Evolutionary conservation across 2,329 filamentous ascomycete genomes (phyloP).

Genomic region (Berkeleyomyces rouxiae): DNA sequence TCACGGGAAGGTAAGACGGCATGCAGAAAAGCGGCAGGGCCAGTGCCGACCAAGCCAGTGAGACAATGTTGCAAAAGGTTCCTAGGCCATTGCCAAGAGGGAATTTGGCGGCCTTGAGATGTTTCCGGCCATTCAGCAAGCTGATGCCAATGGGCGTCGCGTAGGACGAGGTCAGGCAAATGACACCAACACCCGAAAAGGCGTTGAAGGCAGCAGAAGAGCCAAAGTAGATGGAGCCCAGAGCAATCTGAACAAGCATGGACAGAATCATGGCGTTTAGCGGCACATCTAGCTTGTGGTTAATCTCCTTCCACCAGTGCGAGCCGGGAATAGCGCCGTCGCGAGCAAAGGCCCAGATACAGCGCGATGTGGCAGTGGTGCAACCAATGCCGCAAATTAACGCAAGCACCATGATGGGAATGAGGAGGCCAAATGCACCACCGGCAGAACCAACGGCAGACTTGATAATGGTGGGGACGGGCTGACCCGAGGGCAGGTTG

Average conservation of each 20-base stretch:
- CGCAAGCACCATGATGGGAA: slow-evolving; percentile 49
- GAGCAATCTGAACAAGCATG: slow-evolving; percentile 45
- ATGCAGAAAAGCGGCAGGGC: slow-evolving; percentile 61
- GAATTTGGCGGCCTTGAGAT: slow-evolving; percentile 40
- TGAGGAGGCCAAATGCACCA: slow-evolving; percentile 43
- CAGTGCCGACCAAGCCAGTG: slow-evolving; percentile 50
- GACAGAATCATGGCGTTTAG: slow-evolving; percentile 58
- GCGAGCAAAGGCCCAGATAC: slow-evolving; percentile 52
- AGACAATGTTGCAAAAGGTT: slow-evolving; percentile 42
- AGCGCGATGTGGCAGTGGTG: slow-evolving; percentile 51
- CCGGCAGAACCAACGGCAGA: slow-evolving; percentile 42
- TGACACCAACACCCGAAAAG: slow-evolving; percentile 54
- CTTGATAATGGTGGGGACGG: slow-evolving; percentile 47
- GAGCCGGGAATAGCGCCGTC: slow-evolving; percentile 53
- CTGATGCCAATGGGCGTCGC: slow-evolving; percentile 50
- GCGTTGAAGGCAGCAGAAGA: slow-evolving; percentile 55
- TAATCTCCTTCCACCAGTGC: slow-evolving; percentile 42
- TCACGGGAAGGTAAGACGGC: slow-evolving; percentile 47
- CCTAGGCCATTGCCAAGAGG: slow-evolving; percentile 43
- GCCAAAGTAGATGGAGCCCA: slow-evolving; percentile 54
- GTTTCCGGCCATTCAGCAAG: slow-evolving; percentile 40
- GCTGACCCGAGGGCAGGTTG: slow-evolving; percentile 38
- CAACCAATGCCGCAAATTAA: slow-evolving; percentile 52
- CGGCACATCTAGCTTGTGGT: slow-evolving; percentile 45
- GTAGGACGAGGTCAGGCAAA: slow-evolving; percentile 52